phyloP scores from a whole-genome alignment of 148 eudicot genomes.

The Vaccinium macrocarpon region DNA sequence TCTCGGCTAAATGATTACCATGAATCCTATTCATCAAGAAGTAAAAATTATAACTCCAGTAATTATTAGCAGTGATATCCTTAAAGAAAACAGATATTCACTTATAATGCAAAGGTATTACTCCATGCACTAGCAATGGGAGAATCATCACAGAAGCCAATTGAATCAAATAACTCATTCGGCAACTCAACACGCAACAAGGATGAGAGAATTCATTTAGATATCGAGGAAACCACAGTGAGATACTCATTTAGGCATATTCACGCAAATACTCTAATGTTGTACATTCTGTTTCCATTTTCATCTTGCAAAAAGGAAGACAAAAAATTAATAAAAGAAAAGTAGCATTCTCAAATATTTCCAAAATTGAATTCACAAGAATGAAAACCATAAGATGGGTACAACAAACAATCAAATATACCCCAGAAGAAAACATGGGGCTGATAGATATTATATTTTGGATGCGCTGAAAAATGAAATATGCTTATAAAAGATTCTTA shows the following conservation, averaged over 20 bases:
- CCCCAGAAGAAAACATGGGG: neutral
- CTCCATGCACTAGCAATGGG: neutral
- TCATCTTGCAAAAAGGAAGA: neutral
- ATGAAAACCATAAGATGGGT: constrained; percentile 2
- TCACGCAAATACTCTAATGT: neutral
- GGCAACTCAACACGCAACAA: neutral
- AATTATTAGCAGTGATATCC: neutral
- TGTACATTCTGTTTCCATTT: neutral
- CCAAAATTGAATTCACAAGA: neutral
- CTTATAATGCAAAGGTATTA: neutral
- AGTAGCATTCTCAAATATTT: neutral
- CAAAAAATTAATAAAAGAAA: neutral
- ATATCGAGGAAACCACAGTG: neutral
- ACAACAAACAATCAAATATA: neutral
- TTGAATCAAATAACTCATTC: neutral
- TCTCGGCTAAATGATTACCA: constrained; percentile 85
- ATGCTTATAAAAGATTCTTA: neutral
- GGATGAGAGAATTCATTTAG: neutral
- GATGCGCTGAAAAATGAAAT: neutral
- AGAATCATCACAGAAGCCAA: neutral
- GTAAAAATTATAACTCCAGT: neutral
- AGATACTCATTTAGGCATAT: neutral
- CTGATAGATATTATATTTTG: neutral
- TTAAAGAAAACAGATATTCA: neutral
- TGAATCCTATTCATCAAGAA: constrained; percentile 54